Percentiles rank a stretch among this genome's conserved stretches.
These are phyloP conservation scores for Daedalea quercina DNA, from an alignment of 768 basidiomycete species.

Conservation along the genomic window DNA sequence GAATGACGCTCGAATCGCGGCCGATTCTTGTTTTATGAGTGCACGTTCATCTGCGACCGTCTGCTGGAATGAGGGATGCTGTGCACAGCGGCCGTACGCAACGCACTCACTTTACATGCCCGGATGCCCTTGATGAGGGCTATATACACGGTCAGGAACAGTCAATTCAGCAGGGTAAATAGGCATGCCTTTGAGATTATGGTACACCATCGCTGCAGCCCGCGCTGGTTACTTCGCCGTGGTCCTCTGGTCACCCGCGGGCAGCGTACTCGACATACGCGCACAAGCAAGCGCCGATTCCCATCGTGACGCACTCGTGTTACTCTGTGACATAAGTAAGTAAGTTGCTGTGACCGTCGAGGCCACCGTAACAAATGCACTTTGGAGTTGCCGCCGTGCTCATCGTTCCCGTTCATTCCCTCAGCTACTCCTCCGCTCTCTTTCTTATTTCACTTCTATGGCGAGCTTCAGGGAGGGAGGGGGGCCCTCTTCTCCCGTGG, in stretches of 20 bases:
- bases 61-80: constrained; percentile 33
- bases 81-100: background rate
- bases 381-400: too few species aligned
- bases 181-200: constrained; percentile 78
- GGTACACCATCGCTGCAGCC: constrained; percentile 55
- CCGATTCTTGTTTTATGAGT: constrained; percentile 95
- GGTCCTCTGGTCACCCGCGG: background rate
- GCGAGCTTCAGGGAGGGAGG: constrained; percentile 3
- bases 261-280: background rate
- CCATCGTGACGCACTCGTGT: background rate
- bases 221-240: background rate
- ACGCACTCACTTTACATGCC: constrained; percentile 71
- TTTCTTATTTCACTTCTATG: constrained; percentile 6
- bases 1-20: constrained; percentile 94
- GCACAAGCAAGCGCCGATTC: background rate
- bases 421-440: background rate
- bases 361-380: background rate
- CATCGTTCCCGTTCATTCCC: background rate
- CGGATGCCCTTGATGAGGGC: constrained; percentile 98
- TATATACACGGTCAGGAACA: constrained; percentile 27
- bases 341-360: background rate
- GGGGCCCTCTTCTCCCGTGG: constrained; percentile 42
- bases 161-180: constrained; percentile 10
- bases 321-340: background rate
- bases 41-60: constrained; percentile 97